Evolutionary conservation across 352 stramenopile genomes (phyloP).

Genomic region (Phytopythium ostracodes): DNA sequence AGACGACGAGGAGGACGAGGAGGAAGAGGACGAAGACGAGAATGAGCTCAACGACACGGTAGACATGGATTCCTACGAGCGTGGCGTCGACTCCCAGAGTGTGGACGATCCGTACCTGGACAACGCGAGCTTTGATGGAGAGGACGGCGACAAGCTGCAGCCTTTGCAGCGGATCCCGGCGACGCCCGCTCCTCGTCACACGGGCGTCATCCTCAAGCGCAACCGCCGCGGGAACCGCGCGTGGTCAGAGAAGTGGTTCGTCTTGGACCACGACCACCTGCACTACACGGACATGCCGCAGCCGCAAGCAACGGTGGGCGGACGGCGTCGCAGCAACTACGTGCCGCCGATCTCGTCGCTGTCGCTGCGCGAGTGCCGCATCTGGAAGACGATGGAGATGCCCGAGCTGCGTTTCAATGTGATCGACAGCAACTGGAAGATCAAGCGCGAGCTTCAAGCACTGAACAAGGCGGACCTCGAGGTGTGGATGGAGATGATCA

Average conservation of each 20-base stretch:
- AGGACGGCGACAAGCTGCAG: constrained; percentile 19
- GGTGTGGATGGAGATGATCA: constrained; percentile 68
- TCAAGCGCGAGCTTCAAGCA: constrained; percentile 74
- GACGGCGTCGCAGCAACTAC: constrained; percentile 10
- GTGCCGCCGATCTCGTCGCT: constrained; percentile 52
- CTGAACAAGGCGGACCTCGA: constrained; percentile 55
- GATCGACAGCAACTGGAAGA: constrained; percentile 76
- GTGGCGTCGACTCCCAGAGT: constrained; percentile 21
- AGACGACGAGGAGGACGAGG: constrained; percentile 21
- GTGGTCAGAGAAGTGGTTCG: constrained; percentile 71
- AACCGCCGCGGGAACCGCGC: constrained; percentile 64
- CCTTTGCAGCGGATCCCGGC: constrained; percentile 16
- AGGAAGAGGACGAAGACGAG: constrained; percentile 23
- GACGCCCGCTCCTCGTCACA: constrained; percentile 38
- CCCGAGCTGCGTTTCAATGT: constrained; percentile 75
- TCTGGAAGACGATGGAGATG: constrained; percentile 88
- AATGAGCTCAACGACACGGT: no score
- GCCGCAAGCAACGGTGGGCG: constrained; percentile 10
- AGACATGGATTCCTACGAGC: constrained; percentile 37
- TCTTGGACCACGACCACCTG: constrained; percentile 64
- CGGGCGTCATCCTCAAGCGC: constrained; percentile 67
- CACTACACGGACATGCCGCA: constrained; percentile 58
- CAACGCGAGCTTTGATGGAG: constrained; percentile 17
- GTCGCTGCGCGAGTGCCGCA: constrained; percentile 62
- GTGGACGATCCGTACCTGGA: constrained; percentile 31